Evolutionary conservation across 345 rosid species (phyloP).

Genomic region (Dimocarpus longan): DNA sequence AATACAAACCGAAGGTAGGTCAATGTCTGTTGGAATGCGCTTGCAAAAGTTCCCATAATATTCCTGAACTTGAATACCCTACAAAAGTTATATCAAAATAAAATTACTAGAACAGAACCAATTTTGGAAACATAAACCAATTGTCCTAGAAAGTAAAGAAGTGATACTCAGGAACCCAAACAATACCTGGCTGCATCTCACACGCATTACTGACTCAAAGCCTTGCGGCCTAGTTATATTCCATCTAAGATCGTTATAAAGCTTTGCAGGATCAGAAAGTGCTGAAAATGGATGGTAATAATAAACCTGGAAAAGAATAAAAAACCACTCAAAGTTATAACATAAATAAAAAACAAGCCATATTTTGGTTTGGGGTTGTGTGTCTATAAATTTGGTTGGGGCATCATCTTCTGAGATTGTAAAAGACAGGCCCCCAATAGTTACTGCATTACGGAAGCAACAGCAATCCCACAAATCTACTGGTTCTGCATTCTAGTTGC

Average conservation of each 20-base stretch:
- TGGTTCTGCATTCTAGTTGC: not conserved
- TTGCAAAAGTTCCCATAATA: conserved; percentile 95
- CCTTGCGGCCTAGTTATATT: conserved; percentile 98
- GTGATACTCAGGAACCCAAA: not conserved
- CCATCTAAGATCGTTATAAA: conserved; percentile 98
- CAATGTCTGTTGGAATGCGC: conserved; percentile 95
- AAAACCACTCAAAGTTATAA: conserved; percentile 11
- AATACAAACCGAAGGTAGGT: conserved; percentile 85
- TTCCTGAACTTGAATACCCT: conserved; percentile 98
- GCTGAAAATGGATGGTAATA: conserved; percentile 92
- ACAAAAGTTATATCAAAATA: conserved; percentile 20
- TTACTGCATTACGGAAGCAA: not conserved
- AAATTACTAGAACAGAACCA: conserved; percentile 14
- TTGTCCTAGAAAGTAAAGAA: not conserved
- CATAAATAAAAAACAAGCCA: not conserved
- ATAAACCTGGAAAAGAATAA: conserved; percentile 65
- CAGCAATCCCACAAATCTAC: conserved; percentile 1
- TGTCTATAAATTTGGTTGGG: not conserved
- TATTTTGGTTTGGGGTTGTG: not conserved
- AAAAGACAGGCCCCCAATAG: not conserved
- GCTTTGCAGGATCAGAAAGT: conserved; percentile 88
- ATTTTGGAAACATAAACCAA: conserved; percentile 8
- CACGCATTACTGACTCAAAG: conserved; percentile 98
- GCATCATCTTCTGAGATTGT: not conserved
- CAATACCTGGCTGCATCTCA: conserved; percentile 90